A percentile compares a stretch with the other conserved stretches of the same genome.
Evolutionary conservation across 2,329 filamentous ascomycete genomes (phyloP).

Genomic region (Botrytis sinoallii): DNA sequence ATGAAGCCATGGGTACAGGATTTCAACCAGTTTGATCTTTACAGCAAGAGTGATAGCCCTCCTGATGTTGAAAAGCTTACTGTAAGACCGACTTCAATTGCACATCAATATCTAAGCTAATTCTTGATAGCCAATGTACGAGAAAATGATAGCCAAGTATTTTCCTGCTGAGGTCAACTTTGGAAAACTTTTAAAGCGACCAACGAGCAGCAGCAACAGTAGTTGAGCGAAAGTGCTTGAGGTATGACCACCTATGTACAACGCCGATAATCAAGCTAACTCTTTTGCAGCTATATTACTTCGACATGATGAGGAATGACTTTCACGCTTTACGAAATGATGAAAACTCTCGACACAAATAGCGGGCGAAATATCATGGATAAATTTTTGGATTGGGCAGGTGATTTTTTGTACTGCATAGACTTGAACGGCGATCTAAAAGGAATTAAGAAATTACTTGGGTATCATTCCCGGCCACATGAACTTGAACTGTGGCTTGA

Average conservation of each 20-base stretch:
- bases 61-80: slow-evolving; percentile 76
- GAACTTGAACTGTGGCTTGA: not conserved
- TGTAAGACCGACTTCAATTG: slow-evolving; percentile 41
- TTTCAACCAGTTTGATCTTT: slow-evolving; percentile 89
- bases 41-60: slow-evolving; percentile 84
- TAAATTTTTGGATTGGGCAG: not conserved
- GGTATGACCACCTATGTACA: not conserved
- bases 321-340: not conserved
- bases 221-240: not conserved
- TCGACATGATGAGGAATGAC: not conserved
- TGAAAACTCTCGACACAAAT: slow-evolving; percentile 39
- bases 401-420: not conserved
- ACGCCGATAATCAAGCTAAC: not conserved
- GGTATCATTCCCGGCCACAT: not conserved
- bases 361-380: not conserved
- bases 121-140: slow-evolving; percentile 44
- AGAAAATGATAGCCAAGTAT: not conserved
- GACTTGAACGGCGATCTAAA: not conserved
- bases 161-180: not conserved
- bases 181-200: not conserved
- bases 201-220: not conserved
- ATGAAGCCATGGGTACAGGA: slow-evolving; percentile 56
- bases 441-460: not conserved
- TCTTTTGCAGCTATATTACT: not conserved
- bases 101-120: slow-evolving; percentile 18